These are phyloP conservation scores for Wallacemonas sp. DNA, from an alignment of 208 protist genomes.

Conservation along the genomic window DNA sequence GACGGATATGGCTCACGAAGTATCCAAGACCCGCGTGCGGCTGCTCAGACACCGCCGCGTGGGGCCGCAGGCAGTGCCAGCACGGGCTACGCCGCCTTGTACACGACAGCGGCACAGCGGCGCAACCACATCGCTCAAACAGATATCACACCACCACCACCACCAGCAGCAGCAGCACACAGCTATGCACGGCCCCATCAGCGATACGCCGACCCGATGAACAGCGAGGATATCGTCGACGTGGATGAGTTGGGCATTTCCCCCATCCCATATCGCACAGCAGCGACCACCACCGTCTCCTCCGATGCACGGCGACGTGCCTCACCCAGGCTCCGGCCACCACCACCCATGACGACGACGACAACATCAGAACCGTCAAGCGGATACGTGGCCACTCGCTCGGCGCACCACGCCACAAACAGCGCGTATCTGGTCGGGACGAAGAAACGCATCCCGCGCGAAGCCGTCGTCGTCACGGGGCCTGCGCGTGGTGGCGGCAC, in stretches of 20 bases:
- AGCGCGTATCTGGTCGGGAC: not conserved
- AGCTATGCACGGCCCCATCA: not conserved
- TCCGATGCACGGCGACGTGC: not conserved
- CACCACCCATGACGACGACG: not conserved
- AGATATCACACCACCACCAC: no score
- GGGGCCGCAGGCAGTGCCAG: no score
- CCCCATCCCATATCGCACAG: conserved; percentile 26
- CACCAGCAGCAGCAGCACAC: no score
- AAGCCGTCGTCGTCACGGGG: not conserved
- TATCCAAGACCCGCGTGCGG: no score
- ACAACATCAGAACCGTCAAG: no score
- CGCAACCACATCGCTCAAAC: no score
- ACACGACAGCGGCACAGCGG: no score
- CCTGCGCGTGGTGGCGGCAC: not conserved
- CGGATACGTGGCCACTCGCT: no score
- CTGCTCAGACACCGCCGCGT: no score
- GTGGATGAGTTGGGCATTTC: conserved; percentile 32
- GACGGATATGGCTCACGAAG: no score
- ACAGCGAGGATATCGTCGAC: not conserved
- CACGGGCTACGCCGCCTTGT: no score
- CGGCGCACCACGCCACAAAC: no score
- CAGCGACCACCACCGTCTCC: not conserved
- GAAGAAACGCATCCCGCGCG: not conserved
- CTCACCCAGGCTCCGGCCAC: conserved; percentile 1
- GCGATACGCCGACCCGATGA: not conserved